Evolutionary conservation across 768 basidiomycete genomes (phyloP), one percentile per base, ranked within the genome.

Genomic region (Lepiota venenata): DNA sequence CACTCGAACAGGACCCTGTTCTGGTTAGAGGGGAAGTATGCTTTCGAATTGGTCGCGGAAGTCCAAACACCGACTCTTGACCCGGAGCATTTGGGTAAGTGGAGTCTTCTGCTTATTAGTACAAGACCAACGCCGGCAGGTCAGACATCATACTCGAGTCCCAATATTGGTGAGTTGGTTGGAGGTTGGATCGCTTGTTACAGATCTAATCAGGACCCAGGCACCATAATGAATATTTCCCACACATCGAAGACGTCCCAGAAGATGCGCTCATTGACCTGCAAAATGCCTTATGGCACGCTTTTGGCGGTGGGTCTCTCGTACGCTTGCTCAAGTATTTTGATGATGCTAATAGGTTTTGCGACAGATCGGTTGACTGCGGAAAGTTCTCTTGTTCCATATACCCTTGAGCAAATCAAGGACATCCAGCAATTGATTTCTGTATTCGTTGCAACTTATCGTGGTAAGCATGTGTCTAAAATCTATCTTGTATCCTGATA

Each of bases 11-110:
- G 74, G 20, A 65, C 69, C 37, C 60, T 83, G 10, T 84, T 85
- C 54, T 85, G 81, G 81, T 54, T 83, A 40, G 74, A 83, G 43
- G 58, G 64, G 0, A 79, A 73, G 55, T 65, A 74, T 1, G 71
- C 70, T 0, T 43, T 55, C 1, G 55, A 63, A 9, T 61, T 79
- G 22, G 50, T 64, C n/a, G 43, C 43, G 46, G 64, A 70, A 27
- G 66, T 69, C 2, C 66, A 68, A 41, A 75, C 73, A 1, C 64
- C 72, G 0, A 63, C 67, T 14, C 52, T 63, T 15, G 22, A 36
- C 5, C 57, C 65, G 18, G 65, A 67, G 0, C 72, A 72, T 53
- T 59, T 76, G 12, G 69, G 77, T 77, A 52, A 41, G 69, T 45
- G 35, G 22, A 2, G 29, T 40, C 29, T 9, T 39, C 11, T 22